Conservation (phyloP, 139 green algal genomes). For the Chlorella sorokiniana region DNA sequence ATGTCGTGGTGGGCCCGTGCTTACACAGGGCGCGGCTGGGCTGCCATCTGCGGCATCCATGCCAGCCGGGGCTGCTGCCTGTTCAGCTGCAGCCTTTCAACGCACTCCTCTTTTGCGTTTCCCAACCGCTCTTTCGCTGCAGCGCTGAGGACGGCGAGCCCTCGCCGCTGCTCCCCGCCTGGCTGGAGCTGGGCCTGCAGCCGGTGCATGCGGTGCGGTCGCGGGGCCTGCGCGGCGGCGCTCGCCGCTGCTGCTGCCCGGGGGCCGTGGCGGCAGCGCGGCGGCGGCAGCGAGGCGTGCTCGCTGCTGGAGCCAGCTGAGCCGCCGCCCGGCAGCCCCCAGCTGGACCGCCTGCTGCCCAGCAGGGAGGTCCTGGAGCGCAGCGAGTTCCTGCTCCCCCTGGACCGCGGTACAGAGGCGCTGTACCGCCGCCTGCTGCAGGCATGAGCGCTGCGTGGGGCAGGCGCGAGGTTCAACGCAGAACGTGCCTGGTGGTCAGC, state of each 20-base stretch:
- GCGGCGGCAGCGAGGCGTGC: not conserved
- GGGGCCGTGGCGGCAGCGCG: not conserved
- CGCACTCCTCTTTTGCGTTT: not conserved
- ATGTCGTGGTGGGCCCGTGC: not conserved
- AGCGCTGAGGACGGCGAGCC: constrained; percentile 48
- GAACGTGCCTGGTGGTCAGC: too few relatives aligned
- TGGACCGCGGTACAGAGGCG: constrained; percentile 56
- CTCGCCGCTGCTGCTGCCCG: constrained; percentile 64
- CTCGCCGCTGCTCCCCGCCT: constrained; percentile 73
- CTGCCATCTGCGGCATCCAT: not conserved
- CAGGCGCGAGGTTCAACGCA: too few relatives aligned
- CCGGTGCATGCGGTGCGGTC: constrained; percentile 21
- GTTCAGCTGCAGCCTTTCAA: not conserved
- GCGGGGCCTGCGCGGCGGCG: constrained; percentile 44
- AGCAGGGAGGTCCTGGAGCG: constrained; percentile 50
- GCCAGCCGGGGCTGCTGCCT: not conserved
- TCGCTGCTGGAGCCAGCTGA: not conserved
- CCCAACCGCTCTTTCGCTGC: not conserved
- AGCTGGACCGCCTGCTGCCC: constrained; percentile 51
- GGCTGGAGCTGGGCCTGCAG: constrained; percentile 73
- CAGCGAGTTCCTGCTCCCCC: constrained; percentile 74
- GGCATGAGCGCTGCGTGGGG: not conserved
- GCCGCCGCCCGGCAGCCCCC: constrained; percentile 10
- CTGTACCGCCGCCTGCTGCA: constrained; percentile 31
- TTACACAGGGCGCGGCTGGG: not conserved